Evolutionary conservation across 2,329 filamentous ascomycete genomes (phyloP), one percentile per base, ranked within the genome.

Genomic region (Penicillium sp.): DNA sequence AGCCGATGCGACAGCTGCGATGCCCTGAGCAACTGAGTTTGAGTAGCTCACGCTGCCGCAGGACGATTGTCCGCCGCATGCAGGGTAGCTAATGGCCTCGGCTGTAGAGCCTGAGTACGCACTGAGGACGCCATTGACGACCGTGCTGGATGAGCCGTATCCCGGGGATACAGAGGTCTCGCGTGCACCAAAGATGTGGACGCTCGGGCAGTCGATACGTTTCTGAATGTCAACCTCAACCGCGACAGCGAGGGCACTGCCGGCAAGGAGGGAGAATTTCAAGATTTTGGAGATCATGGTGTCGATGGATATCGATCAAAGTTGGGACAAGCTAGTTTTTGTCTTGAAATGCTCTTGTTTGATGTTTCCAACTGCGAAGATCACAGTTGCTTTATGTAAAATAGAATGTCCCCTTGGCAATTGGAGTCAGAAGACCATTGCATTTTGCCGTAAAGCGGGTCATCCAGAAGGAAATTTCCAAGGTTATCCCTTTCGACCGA

Each of bases 11-110:
- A 86, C 85, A 12, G 86, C 85, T 8, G 75, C 67, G 5, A 83
- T 85, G 39, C 86, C 86, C 55, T 83, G 79, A 4, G 75, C 68
- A 0, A 82, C 84, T 8, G 85, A 88, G 63, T 79, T 80, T 1
- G 80, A 83, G 63, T 89, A 89, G 66, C 79, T 81, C 27, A 82
- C 73, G n/a, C 82, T 78, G 15, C 85, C 85, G 64, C 86, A 88
- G 0, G 75, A 78, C 1, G 77, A 66, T 64, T 85, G 81, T 6
- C 86, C 86, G 56, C 86, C 86, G 42, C 85, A 87, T 2, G 87
- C 87, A 38, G 87, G 83, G 64, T 86, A 86, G 39, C 59, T 68
- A 60, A 86, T 84, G 19, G 83, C 80, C 60, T 85, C 83, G 1
- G 82, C 73, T 0, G 82, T 84, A 0, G 82, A 72, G 0, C 82